Evolutionary conservation across 768 basidiomycete genomes (phyloP).

Genomic region (Serendipita sp.): DNA sequence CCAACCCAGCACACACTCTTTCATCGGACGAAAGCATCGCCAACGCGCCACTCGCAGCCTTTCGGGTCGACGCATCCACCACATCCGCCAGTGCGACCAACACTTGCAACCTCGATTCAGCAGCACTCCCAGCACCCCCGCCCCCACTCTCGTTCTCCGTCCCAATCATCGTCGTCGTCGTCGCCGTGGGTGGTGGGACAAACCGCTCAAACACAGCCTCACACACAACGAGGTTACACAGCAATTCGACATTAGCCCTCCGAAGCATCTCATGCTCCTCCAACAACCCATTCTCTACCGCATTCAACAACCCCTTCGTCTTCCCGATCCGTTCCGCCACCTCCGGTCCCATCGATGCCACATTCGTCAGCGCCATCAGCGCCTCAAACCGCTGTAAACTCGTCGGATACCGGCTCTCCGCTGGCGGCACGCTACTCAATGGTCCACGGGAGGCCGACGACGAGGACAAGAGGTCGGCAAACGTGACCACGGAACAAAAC

Average conservation of each 20-base stretch:
- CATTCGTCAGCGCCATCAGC: conserved; percentile 91
- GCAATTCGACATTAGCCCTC: conserved; percentile 75
- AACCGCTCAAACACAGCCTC: conserved; percentile 65
- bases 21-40: conserved; percentile 59
- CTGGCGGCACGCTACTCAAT: background rate
- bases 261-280: conserved; percentile 74
- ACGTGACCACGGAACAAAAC: conserved; percentile 45
- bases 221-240: conserved; percentile 78
- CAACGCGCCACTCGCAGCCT: conserved; percentile 84
- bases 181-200: conserved; percentile 19
- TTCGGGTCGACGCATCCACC: conserved; percentile 66
- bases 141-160: conserved; percentile 21
- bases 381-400: conserved; percentile 75
- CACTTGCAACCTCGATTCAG: conserved; percentile 59
- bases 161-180: conserved; percentile 21
- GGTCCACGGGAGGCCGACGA: background rate
- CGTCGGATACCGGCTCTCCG: background rate
- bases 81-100: conserved; percentile 75
- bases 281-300: conserved; percentile 53
- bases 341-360: conserved; percentile 61
- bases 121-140: conserved; percentile 15
- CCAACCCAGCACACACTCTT: too few species aligned
- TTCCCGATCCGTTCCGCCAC: conserved; percentile 49
- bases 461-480: background rate
- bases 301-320: conserved; percentile 23